phyloP scores from a whole-genome alignment of 2,329 filamentous ascomycete species.

The Penicillium paneum region DNA sequence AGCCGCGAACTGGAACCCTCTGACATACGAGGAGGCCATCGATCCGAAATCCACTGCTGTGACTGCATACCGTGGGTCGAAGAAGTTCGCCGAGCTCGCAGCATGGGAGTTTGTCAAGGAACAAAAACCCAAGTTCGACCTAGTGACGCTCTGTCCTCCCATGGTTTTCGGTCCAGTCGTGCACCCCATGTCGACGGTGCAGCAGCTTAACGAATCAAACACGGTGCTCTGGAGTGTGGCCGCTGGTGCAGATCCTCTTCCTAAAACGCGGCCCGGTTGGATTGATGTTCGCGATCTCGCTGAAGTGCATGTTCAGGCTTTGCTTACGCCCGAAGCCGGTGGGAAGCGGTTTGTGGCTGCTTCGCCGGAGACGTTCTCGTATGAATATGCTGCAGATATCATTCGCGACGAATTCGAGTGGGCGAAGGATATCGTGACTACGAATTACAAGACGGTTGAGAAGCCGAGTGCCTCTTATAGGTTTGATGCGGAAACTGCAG shows the following conservation, averaged over 20 bases:
- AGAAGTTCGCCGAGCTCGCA: slow-evolving; percentile 31
- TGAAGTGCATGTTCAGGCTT: slow-evolving; percentile 44
- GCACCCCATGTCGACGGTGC: slow-evolving; percentile 37
- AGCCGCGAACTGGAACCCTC: slow-evolving; percentile 30
- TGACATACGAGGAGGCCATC: slow-evolving; percentile 29
- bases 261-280: slow-evolving; percentile 36
- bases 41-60: slow-evolving; percentile 19
- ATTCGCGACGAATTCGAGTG: slow-evolving; percentile 43
- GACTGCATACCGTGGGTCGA: slow-evolving; percentile 32
- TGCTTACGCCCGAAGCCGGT: slow-evolving; percentile 35
- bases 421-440: slow-evolving; percentile 31
- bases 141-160: slow-evolving; percentile 48
- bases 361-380: slow-evolving; percentile 47
- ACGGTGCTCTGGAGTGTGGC: slow-evolving; percentile 43
- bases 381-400: slow-evolving; percentile 45
- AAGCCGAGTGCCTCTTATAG: slow-evolving; percentile 33
- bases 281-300: slow-evolving; percentile 51
- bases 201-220: slow-evolving; percentile 46
- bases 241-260: slow-evolving; percentile 37
- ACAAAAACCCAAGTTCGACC: slow-evolving; percentile 29
- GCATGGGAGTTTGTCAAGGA: slow-evolving; percentile 37
- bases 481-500: slow-evolving; percentile 44
- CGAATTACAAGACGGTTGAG: slow-evolving; percentile 38
- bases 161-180: slow-evolving; percentile 48
- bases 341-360: slow-evolving; percentile 41